phyloP scores from a whole-genome alignment of 495 filamentous ascomycete genomes.

The Penicillium subrubescens region DNA sequence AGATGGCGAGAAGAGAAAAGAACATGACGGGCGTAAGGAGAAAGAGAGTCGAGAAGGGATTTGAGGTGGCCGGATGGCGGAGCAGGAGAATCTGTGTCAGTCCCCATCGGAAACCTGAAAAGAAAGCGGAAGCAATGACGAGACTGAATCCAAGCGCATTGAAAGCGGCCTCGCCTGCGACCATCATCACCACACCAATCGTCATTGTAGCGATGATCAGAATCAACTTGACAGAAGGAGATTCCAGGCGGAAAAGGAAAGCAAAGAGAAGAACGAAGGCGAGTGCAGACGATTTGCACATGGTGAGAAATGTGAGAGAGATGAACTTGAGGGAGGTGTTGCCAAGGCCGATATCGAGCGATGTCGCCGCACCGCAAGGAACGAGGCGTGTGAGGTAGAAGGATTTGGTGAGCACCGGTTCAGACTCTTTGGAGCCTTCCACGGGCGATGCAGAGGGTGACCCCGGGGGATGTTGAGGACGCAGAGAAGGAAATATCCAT shows the following conservation, averaged over 20 bases:
- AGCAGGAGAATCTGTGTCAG: slow-evolving; percentile 95
- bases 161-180: slow-evolving; percentile 93
- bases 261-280: slow-evolving; percentile 96
- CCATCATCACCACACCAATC: slow-evolving; percentile 96
- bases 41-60: slow-evolving; percentile 96
- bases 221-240: slow-evolving; percentile 80
- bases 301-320: slow-evolving; percentile 95
- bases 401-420: slow-evolving; percentile 78
- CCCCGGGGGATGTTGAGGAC: slow-evolving; percentile 58
- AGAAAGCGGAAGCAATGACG: slow-evolving; percentile 89
- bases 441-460: slow-evolving; percentile 55
- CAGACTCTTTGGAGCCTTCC: slow-evolving; percentile 47
- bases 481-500: slow-evolving; percentile 79
- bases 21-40: slow-evolving; percentile 98
- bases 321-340: slow-evolving; percentile 97
- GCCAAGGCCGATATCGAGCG: slow-evolving; percentile 93
- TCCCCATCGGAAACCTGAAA: slow-evolving; percentile 96
- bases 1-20: slow-evolving; percentile 72
- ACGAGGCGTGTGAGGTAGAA: slow-evolving; percentile 94
- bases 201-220: slow-evolving; percentile 93
- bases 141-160: slow-evolving; percentile 84
- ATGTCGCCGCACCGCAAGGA: slow-evolving; percentile 91
- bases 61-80: slow-evolving; percentile 91
- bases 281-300: slow-evolving; percentile 98
- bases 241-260: slow-evolving; percentile 90